A percentile compares a stretch with the other conserved stretches of the same genome.
Conservation (phyloP, 768 basidiomycete genomes). For the Boletus vinaceobasis region DNA sequence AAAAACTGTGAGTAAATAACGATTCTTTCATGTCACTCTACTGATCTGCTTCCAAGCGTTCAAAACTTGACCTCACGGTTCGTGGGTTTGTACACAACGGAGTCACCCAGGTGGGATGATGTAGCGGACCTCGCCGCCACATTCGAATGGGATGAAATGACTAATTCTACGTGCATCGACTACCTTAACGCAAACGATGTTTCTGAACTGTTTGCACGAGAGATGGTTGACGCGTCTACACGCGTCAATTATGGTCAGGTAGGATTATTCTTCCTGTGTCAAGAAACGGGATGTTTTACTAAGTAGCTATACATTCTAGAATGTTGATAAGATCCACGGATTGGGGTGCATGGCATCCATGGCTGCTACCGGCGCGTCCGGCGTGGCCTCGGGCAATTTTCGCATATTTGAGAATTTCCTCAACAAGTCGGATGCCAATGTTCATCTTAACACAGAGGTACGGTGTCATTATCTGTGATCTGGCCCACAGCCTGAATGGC, state of each 20-base stretch:
- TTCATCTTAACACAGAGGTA: slow-evolving; percentile 72
- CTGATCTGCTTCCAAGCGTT: slow-evolving; percentile 43
- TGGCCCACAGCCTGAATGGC: neutral
- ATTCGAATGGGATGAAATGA: slow-evolving; percentile 48
- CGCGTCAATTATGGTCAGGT: slow-evolving; percentile 85
- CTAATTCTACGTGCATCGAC: slow-evolving; percentile 51
- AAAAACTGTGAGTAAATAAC: slow-evolving; percentile 44
- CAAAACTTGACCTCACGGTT: slow-evolving; percentile 50
- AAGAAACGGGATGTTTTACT: neutral
- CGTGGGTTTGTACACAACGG: slow-evolving; percentile 50
- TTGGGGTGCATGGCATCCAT: slow-evolving; percentile 70
- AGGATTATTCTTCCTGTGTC: slow-evolving; percentile 1
- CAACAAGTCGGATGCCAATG: slow-evolving; percentile 59
- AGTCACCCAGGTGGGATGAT: slow-evolving; percentile 59
- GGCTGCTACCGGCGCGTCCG: slow-evolving; percentile 63
- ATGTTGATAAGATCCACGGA: slow-evolving; percentile 70
- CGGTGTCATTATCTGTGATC: neutral
- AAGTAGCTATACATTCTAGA: slow-evolving; percentile 35
- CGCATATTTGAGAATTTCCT: slow-evolving; percentile 83
- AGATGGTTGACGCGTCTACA: slow-evolving; percentile 77
- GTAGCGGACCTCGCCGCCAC: slow-evolving; percentile 53
- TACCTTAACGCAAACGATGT: slow-evolving; percentile 58
- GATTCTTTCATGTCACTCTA: neutral
- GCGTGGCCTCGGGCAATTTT: slow-evolving; percentile 78
- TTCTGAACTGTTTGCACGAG: slow-evolving; percentile 54